Percentiles rank a stretch among this genome's conserved stretches.
Evolutionary conservation across 352 stramenopile species (phyloP).

Genomic region (Phytophthora pistaciae): DNA sequence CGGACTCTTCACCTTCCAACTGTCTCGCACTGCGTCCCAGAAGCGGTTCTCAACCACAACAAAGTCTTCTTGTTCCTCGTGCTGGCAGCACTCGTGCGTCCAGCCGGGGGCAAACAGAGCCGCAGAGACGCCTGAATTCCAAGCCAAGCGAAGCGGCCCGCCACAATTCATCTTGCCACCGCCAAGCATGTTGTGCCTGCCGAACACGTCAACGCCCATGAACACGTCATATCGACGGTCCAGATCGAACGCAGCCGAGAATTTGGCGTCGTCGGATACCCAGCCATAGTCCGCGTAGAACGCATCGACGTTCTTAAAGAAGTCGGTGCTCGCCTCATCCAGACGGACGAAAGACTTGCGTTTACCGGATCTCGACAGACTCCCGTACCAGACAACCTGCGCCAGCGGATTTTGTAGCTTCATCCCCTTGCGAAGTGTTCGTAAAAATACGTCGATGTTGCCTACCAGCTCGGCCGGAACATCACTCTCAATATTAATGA

Average conservation of each 20-base stretch:
- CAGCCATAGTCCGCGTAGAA: slow-evolving; percentile 69
- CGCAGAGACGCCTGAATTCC: slow-evolving; percentile 51
- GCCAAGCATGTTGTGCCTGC: slow-evolving; percentile 46
- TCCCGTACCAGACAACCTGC: slow-evolving; percentile 69
- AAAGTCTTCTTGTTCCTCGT: slow-evolving; percentile 39
- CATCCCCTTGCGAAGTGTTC: slow-evolving; percentile 34
- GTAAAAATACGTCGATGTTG: slow-evolving; percentile 48
- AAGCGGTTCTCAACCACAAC: slow-evolving; percentile 42
- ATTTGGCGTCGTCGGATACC: slow-evolving; percentile 51
- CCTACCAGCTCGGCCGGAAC: slow-evolving; percentile 32
- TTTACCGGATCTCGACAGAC: slow-evolving; percentile 43
- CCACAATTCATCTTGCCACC: slow-evolving; percentile 46
- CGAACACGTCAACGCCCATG: slow-evolving; percentile 69
- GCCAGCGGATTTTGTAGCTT: slow-evolving; percentile 30
- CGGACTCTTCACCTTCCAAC: slow-evolving; percentile 45
- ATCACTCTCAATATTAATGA: slow-evolving; percentile 73
- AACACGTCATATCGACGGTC: slow-evolving; percentile 64
- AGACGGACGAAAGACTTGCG: slow-evolving; percentile 47
- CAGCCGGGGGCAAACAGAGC: slow-evolving; percentile 50
- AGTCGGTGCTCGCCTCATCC: slow-evolving; percentile 44
- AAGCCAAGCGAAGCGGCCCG: slow-evolving; percentile 38
- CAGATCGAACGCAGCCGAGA: slow-evolving; percentile 48
- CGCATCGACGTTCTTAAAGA: slow-evolving; percentile 56
- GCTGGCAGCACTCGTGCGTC: slow-evolving; percentile 48
- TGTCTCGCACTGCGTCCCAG: slow-evolving; percentile 36